Percentiles rank a stretch among this genome's conserved stretches.
Conservation (phyloP, 805 yeast genomes). For the Lipomyces sp. region DNA sequence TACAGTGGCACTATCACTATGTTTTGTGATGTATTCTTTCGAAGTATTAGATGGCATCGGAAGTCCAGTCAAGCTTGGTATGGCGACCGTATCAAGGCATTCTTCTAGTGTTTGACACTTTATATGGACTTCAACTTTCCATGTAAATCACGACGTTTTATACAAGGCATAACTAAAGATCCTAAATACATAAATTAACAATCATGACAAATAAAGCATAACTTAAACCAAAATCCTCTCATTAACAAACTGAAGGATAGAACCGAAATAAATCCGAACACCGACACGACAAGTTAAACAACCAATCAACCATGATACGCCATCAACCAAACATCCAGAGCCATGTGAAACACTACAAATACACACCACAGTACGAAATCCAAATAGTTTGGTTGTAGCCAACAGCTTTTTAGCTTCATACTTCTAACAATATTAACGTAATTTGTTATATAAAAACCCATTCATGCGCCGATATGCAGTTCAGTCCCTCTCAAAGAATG, state of each 20-base stretch:
- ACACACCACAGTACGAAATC: not conserved
- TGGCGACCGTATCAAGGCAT: too few species aligned
- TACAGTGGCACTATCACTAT: too few species aligned
- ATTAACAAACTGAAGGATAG: not conserved
- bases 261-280: not conserved
- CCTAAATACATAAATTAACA: not conserved
- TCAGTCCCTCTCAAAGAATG: not conserved
- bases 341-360: not conserved
- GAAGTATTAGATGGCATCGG: too few species aligned
- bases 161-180: not conserved
- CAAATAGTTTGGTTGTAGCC: conserved; percentile 2
- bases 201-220: not conserved
- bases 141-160: not conserved
- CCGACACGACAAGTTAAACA: not conserved
- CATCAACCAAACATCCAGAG: not conserved
- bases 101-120: not conserved
- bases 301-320: not conserved
- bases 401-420: not conserved
- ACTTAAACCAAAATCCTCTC: not conserved
- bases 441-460: conserved; percentile 3
- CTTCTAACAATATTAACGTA: not conserved
- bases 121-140: not conserved
- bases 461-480: conserved; percentile 18
- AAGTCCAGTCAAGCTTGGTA: too few species aligned
- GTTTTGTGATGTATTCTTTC: too few species aligned